These are phyloP conservation scores for Fistulifera solaris DNA, from an alignment of 108 stramenopile species.

Conservation along the genomic window DNA sequence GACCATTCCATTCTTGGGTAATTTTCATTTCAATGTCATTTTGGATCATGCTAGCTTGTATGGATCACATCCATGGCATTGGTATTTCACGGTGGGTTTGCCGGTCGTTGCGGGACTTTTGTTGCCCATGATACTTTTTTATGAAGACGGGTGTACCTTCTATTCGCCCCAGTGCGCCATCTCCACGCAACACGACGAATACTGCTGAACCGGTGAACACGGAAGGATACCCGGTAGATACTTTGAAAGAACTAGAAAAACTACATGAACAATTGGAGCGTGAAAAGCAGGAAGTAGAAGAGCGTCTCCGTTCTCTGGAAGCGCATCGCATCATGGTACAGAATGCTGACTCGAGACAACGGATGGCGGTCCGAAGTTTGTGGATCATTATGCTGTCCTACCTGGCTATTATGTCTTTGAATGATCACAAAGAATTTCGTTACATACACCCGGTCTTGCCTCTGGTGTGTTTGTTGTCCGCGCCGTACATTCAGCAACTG, in stretches of 20 bases:
- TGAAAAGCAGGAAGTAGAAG: too few relatives aligned
- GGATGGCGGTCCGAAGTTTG: slow-evolving; percentile 19
- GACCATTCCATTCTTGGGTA: slow-evolving; percentile 75
- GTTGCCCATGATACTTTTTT: slow-evolving; percentile 48
- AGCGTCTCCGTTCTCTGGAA: neutral
- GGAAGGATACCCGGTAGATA: neutral
- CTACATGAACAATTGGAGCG: neutral
- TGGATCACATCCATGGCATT: slow-evolving; percentile 75
- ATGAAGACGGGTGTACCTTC: slow-evolving; percentile 7
- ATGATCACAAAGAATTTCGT: slow-evolving; percentile 92
- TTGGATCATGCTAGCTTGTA: slow-evolving; percentile 61
- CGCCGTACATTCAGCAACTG: slow-evolving; percentile 17
- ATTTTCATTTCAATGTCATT: slow-evolving; percentile 75
- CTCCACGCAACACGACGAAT: neutral
- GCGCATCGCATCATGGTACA: neutral
- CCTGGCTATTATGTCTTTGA: slow-evolving; percentile 65
- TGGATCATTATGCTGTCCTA: slow-evolving; percentile 48
- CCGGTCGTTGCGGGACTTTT: slow-evolving; percentile 64
- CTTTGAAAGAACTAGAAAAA: neutral
- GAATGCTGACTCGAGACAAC: neutral
- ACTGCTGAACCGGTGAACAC: neutral
- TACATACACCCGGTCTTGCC: slow-evolving; percentile 88
- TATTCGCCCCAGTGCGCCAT: neutral
- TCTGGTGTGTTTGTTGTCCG: slow-evolving; percentile 65
- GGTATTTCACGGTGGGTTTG: slow-evolving; percentile 74